Base-by-base conservation (phyloP, 305 asterid species). In the Salvia sclarea region DNA sequence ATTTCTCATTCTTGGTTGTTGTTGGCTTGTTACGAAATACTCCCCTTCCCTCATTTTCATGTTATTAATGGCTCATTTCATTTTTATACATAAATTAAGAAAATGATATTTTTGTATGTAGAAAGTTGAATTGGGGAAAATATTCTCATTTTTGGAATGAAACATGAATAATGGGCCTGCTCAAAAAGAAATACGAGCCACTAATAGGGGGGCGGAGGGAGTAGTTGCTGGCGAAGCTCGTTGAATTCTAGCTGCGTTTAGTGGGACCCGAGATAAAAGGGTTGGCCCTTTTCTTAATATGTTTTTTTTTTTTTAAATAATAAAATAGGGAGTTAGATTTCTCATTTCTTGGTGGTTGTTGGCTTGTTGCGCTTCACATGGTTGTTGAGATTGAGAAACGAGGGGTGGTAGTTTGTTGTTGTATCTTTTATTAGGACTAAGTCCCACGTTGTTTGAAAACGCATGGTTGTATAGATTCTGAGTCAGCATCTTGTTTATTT, bases 341-440 rank as follows among this genome's bases (percentile, higher is more conserved):
- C 6, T 2, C 6, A 30, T 30, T n/a, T 37, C 4, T 31, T 11
- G 35, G 61, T 44, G 68, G 79, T 54, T 52, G 71, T 68, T 74
- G 60, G 59, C 21, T 45, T 55, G 65, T 68, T 50, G 61, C 44
- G 63, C 56, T 66, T 71, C 13, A 14, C 58, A 56, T 72, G 77
- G 77, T 66, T 28, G 81, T 69, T 76, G 84, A 72, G 74, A 71
- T 69, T 76, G 84, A 72, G 74, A 71, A 54, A 53, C 57, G 58
- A 65, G 53, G 50, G 72, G 59, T 24, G 71, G 74, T 67, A 18
- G 69, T 47, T 64, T 45, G n/a, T n/a, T 28, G 55, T 2, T 12
- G 64, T 12, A 14, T 30, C 37, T 22, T 71, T 25, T 18, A 8
- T 9, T 4, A 53, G 35, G 44, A 61, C 69, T 45, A 54, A 66